Evolutionary conservation across 306 rosid genomes (phyloP).

Genomic region (Astragalus glycyphyllos): DNA sequence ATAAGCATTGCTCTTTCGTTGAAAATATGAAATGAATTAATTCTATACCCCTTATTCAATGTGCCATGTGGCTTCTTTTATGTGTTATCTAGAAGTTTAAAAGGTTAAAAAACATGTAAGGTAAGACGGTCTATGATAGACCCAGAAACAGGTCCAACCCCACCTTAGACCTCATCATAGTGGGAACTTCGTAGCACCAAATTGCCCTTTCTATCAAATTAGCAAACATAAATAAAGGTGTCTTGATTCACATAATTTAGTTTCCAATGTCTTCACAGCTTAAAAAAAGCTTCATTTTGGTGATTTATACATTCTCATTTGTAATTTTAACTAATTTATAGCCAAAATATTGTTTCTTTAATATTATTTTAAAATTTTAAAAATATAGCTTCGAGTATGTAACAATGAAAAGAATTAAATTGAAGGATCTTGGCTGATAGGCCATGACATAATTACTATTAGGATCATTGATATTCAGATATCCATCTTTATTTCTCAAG

Average conservation of each 20-base stretch:
- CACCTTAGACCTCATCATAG: background rate
- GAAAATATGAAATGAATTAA: background rate
- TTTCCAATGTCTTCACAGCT: too few species aligned
- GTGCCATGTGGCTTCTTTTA: too few species aligned
- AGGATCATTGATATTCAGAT: constrained; percentile 7
- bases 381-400: background rate
- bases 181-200: background rate
- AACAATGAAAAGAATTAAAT: background rate
- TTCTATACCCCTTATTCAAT: background rate
- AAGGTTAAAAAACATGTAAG: background rate
- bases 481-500: background rate
- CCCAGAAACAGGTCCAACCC: too few species aligned
- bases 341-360: background rate
- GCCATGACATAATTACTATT: constrained; percentile 8
- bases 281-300: too few species aligned
- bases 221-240: too few species aligned
- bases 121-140: background rate
- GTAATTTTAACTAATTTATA: background rate
- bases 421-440: background rate
- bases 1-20: background rate
- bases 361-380: too few species aligned
- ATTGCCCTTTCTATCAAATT: too few species aligned
- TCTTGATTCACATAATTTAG: too few species aligned
- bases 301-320: too few species aligned
- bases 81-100: too few species aligned